A percentile compares a stretch with the other conserved stretches of the same genome.
phyloP scores from a whole-genome alignment of 163 green algal species.

The Scenedesmus sp. region DNA sequence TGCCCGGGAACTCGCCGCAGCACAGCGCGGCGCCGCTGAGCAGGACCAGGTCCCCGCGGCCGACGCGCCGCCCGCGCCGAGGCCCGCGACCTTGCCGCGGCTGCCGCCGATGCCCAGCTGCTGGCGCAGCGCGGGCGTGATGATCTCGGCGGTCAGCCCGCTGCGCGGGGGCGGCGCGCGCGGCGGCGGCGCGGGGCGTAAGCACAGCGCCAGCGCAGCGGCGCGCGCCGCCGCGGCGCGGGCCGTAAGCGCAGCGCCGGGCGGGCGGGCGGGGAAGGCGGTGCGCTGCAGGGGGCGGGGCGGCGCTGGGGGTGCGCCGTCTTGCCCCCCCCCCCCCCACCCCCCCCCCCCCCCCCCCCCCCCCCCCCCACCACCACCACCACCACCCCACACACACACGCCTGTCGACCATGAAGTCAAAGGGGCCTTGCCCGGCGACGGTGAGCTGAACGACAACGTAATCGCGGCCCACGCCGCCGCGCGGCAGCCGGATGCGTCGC shows the following conservation, averaged over 20 bases:
- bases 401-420: slow-evolving; percentile 47
- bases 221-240: no score
- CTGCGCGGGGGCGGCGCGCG: not conserved
- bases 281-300: not conserved
- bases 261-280: no score
- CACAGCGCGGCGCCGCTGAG: slow-evolving; percentile 34
- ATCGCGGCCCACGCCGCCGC: slow-evolving; percentile 35
- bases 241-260: no score
- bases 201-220: no score
- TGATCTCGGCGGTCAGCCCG: slow-evolving; percentile 38
- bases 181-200: no score
- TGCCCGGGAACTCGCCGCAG: slow-evolving; percentile 32
- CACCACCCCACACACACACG: no score
- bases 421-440: slow-evolving; percentile 29
- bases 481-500: slow-evolving; percentile 31
- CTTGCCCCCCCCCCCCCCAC: no score
- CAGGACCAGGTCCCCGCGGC: slow-evolving; percentile 32
- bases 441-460: slow-evolving; percentile 37
- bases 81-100: slow-evolving; percentile 20
- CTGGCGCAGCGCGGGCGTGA: slow-evolving; percentile 34
- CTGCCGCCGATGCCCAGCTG: slow-evolving; percentile 25
- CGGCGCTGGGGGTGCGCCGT: not conserved
- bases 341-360: no score
- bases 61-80: slow-evolving; percentile 24
- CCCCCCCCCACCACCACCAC: no score